Evolutionary conservation across 1,139 yeast species (phyloP), one percentile per base, ranked within the genome.

Genomic region (Debaryomyces subglobosus): DNA sequence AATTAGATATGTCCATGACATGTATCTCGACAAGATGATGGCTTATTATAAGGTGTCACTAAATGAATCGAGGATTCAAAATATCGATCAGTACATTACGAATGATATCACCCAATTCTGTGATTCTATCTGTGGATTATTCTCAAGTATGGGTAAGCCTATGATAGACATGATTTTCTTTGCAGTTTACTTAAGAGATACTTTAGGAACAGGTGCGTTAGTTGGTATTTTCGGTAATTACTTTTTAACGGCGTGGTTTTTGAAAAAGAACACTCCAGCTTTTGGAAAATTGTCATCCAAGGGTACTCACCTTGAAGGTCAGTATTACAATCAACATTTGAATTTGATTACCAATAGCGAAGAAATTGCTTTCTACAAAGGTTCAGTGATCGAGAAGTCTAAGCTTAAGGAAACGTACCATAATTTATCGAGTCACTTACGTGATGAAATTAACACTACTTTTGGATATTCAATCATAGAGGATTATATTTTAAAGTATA

Each of bases 351-450:
- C 89, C 49, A 92, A 92, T 62, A 86, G 92, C 58, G 97, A 92
- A 69, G 97, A 92, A 65, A 90, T 92, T 60, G 96, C 97, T 0
- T 92, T 92, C 63, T 92, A 91, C 64, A 92, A 91, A 62, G 98
- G 98, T 27, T 86, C 95, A 0, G 73, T 78, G n/a, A 81, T 90
- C 53, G 97, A 92, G 67, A 86, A 87, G 62, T 62, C 72, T 5
- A 88, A 89, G 60, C 79, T 91, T 49, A 69, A 68, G 42, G 78
- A 77, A 42, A 79, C 89, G 9, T 91, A 86, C 63, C 64, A 71
- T 29, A 74, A 73, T 38, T 76, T 92, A 53, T 68, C 75, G 58
- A 48, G 53, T 9, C 85, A 81, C 53, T 63, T 78, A 15, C 67
- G 66, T 20, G 68, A 64, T 49, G 82, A 80, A 55, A 83, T 84